Conservation (phyloP, 179 eudicot species). For the Amaranthus tricolor region DNA sequence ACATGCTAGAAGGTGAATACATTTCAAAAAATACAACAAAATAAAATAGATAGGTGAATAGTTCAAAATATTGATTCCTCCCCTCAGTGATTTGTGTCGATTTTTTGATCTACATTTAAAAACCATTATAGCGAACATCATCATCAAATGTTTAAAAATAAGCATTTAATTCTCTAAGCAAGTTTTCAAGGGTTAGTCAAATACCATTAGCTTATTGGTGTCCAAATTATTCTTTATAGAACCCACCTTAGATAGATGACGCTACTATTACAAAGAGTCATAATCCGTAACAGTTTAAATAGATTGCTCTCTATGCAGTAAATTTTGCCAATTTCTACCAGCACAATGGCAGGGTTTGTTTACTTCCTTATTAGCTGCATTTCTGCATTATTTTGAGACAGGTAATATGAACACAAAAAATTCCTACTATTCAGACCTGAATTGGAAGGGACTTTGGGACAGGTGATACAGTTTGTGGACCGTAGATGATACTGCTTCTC, state of each 20-base stretch:
- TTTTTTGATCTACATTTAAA: neutral
- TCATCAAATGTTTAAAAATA: neutral
- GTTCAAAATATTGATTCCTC: neutral
- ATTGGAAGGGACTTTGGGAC: constrained; percentile 85
- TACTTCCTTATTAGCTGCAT: neutral
- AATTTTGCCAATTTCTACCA: constrained; percentile 1
- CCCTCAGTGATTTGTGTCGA: neutral
- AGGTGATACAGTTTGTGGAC: constrained; percentile 79
- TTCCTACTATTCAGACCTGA: constrained; percentile 48
- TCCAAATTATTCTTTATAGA: neutral
- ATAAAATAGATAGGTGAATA: neutral
- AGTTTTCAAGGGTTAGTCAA: neutral
- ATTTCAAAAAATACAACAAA: neutral
- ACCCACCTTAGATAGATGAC: neutral
- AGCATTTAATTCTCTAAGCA: neutral
- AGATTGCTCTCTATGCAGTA: neutral
- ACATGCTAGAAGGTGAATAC: neutral
- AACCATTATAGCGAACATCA: neutral
- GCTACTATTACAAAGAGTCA: neutral
- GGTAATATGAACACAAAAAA: neutral
- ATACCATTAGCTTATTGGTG: neutral
- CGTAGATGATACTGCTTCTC: constrained; percentile 93
- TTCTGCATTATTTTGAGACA: neutral
- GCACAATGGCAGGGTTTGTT: neutral
- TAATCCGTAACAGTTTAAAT: neutral